phyloP scores from a whole-genome alignment of 2,329 filamentous ascomycete genomes.

The Fusarium annulatum region DNA sequence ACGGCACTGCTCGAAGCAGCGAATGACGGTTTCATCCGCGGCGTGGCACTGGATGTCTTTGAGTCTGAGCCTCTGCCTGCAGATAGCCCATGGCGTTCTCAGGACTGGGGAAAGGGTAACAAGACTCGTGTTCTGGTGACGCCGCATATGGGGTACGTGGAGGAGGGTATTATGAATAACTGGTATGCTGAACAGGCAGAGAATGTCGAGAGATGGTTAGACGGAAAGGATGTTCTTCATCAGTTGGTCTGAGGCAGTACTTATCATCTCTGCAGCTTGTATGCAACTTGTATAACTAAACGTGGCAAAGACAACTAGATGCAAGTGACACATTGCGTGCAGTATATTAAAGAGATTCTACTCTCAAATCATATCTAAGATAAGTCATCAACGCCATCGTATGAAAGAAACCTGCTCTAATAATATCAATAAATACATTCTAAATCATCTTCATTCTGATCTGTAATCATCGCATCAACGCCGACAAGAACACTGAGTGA shows the following conservation, averaged over 20 bases:
- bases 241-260: not conserved
- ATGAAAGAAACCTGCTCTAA: not conserved
- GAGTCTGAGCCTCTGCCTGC: not conserved
- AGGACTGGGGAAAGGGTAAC: not conserved
- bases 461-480: not conserved
- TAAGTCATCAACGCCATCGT: not conserved
- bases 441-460: slow-evolving; percentile 2
- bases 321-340: not conserved
- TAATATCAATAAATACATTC: slow-evolving; percentile 3
- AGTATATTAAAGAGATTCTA: not conserved
- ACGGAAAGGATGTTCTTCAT: not conserved
- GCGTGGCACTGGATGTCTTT: not conserved
- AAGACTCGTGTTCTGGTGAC: not conserved
- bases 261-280: fast-evolving
- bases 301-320: not conserved
- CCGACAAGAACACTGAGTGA: not conserved
- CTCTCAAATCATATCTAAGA: not conserved
- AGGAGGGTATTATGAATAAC: not conserved
- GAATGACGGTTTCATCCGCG: not conserved
- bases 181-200: slow-evolving; percentile 10
- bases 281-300: not conserved
- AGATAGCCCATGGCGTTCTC: not conserved
- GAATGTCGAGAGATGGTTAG: slow-evolving; percentile 4
- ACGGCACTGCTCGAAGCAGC: not conserved
- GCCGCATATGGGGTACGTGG: slow-evolving; percentile 7